Evolutionary conservation across 1,139 yeast species (phyloP), one percentile per base, ranked within the genome.

Genomic region (Chernovozyma sophiae-reginae): DNA sequence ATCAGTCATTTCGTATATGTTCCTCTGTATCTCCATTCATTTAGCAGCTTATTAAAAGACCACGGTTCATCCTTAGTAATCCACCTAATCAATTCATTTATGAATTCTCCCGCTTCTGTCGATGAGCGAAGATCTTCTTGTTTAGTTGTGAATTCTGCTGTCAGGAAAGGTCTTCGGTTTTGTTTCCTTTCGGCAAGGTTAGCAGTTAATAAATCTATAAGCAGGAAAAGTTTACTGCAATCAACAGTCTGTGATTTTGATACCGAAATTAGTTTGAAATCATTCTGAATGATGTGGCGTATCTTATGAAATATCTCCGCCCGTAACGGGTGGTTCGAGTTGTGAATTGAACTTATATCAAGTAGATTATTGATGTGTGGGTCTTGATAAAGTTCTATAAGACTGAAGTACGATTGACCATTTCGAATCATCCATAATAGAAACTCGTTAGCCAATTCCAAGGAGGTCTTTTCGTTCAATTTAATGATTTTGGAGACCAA

Each of bases 271-370:
- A 62, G 40, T 18, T 51, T 48, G 24, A 42, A 43, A 2, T 49
- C 35, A 4, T 38, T 37, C 32, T 57, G 62, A 15, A 69, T 40
- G 16, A 43, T 40, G 40, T 62, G 69, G 32, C 70, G 45, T 8
- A 62, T 49, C 7, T 48, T 40, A 38, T 68, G 72, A 40, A 70
- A 68, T 3, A 59, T 32, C 13, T 49, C 39, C 13, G 51, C 43
- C 23, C 45, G 48, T 1, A 44, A 40, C 2, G 47, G 47, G 3
- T 35, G 20, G 2, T 56, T 43, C 13, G 54, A 40, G 18, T 49
- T 47, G 2, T 53, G 39, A 1, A 42, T 34, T 0, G 60, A 52
- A 14, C 58, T 44, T 15, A 47, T 43, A 19, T 52, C 51, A 15
- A 70, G 43, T n/a, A 60, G 41, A 4, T 36, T 24, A 5, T 52